phyloP scores from a whole-genome alignment of 2,329 filamentous ascomycete species.

The Emergomyces pasteurianus region DNA sequence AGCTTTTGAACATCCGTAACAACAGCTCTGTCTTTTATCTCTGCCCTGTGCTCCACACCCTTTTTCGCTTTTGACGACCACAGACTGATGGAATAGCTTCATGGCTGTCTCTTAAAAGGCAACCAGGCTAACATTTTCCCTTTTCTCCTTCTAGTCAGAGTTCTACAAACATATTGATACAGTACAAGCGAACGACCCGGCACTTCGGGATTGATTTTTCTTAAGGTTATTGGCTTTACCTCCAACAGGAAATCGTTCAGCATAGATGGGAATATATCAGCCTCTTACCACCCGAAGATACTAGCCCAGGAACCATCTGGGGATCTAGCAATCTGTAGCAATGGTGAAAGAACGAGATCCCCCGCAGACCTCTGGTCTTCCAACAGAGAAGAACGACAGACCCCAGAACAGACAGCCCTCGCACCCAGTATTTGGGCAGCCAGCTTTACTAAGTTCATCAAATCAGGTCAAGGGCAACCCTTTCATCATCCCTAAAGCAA shows the following conservation, averaged over 20 bases:
- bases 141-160: neutral
- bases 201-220: neutral
- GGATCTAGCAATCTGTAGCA: neutral
- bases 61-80: neutral
- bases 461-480: conserved; percentile 22
- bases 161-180: neutral
- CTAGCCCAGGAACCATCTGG: neutral
- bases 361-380: neutral
- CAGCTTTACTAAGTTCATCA: conserved; percentile 39
- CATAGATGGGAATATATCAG: neutral
- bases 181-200: neutral
- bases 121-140: neutral
- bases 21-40: neutral
- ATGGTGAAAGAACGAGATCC: conserved; percentile 4
- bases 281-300: neutral
- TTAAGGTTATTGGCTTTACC: neutral
- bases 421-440: conserved; percentile 44
- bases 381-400: neutral
- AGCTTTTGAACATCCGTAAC: neutral
- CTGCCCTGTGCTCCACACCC: neutral
- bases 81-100: neutral
- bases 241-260: neutral
- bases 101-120: neutral
- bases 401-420: neutral
- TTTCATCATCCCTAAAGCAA: conserved; percentile 42